A percentile compares a stretch with the other conserved stretches of the same genome.
Evolutionary conservation across 805 yeast genomes (phyloP).

Genomic region (Kodamaea restingae): DNA sequence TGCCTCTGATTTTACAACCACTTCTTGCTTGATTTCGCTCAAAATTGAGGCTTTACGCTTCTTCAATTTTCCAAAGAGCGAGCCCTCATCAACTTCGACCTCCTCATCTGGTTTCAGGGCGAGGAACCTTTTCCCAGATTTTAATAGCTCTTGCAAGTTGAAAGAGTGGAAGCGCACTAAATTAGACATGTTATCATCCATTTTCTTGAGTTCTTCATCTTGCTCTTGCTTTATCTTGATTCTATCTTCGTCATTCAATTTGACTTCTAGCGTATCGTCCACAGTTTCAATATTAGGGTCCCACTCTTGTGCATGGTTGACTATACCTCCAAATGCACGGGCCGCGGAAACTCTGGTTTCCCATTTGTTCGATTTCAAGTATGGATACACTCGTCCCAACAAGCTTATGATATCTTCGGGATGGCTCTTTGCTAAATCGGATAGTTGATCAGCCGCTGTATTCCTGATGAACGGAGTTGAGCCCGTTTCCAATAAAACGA

Average conservation of each 20-base stretch:
- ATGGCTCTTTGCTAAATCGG: conserved; percentile 89
- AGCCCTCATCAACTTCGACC: conserved; percentile 33
- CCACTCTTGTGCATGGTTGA: conserved; percentile 74
- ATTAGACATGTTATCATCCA: conserved; percentile 37
- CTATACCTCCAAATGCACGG: conserved; percentile 90
- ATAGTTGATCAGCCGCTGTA: conserved; percentile 95
- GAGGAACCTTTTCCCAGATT: conserved; percentile 51
- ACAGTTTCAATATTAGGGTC: conserved; percentile 55
- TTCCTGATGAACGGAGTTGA: conserved; percentile 89
- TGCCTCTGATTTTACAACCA: conserved; percentile 11
- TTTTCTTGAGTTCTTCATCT: conserved; percentile 39
- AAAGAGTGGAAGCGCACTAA: conserved; percentile 49
- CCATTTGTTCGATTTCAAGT: conserved; percentile 79
- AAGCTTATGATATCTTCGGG: conserved; percentile 87
- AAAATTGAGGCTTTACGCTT: conserved; percentile 45
- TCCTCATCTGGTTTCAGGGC: conserved; percentile 44
- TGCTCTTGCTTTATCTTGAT: conserved; percentile 35
- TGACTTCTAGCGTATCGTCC: conserved; percentile 16
- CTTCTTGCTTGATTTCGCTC: conserved; percentile 14
- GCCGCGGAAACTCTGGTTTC: conserved; percentile 96
- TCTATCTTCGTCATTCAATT: conserved; percentile 24
- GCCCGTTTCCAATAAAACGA: conserved; percentile 79
- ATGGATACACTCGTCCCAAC: conserved; percentile 88
- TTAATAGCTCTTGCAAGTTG: conserved; percentile 45
- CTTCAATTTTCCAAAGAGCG: conserved; percentile 45